Evolutionary conservation across 768 basidiomycete species (phyloP).

Genomic region (Lanmaoa rubissima): DNA sequence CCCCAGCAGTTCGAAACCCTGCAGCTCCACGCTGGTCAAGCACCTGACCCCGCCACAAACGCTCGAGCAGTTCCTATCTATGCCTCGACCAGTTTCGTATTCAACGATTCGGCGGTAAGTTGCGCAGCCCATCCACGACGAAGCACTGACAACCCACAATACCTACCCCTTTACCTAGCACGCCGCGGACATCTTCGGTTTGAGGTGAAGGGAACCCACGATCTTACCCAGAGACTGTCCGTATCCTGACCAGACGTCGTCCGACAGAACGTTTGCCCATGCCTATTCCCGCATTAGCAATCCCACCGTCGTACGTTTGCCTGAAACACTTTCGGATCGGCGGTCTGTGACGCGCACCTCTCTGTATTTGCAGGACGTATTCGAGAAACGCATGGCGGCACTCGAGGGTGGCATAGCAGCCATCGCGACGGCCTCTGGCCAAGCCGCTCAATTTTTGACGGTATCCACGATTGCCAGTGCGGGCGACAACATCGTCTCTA

Average conservation of each 20-base stretch:
- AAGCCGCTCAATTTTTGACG: slow-evolving; percentile 75
- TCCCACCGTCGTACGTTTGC: slow-evolving; percentile 17
- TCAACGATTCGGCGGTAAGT: slow-evolving; percentile 59
- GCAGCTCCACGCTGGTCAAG: slow-evolving; percentile 75
- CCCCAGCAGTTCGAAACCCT: slow-evolving; percentile 67
- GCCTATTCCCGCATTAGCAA: slow-evolving; percentile 23
- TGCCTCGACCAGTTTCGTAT: slow-evolving; percentile 67
- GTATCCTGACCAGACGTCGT: not conserved
- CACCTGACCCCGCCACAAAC: slow-evolving; percentile 58
- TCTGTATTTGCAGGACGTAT: slow-evolving; percentile 52
- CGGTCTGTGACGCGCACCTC: not conserved
- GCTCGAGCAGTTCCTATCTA: slow-evolving; percentile 81
- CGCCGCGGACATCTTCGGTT: slow-evolving; percentile 12
- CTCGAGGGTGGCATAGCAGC: slow-evolving; percentile 81
- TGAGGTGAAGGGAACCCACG: not conserved
- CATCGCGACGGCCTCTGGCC: slow-evolving; percentile 71
- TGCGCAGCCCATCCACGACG: too few relatives aligned
- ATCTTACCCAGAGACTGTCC: not conserved
- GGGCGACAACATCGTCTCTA: slow-evolving; percentile 79
- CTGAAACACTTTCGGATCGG: too few relatives aligned
- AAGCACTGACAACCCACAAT: not conserved
- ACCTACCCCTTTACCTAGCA: slow-evolving; percentile 1
- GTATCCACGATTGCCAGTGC: slow-evolving; percentile 55
- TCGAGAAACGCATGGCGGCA: slow-evolving; percentile 75
- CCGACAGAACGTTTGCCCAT: slow-evolving; percentile 4